Evolutionary conservation across 2,329 filamentous ascomycete genomes (phyloP).

Genomic region (Fusarium foetens): DNA sequence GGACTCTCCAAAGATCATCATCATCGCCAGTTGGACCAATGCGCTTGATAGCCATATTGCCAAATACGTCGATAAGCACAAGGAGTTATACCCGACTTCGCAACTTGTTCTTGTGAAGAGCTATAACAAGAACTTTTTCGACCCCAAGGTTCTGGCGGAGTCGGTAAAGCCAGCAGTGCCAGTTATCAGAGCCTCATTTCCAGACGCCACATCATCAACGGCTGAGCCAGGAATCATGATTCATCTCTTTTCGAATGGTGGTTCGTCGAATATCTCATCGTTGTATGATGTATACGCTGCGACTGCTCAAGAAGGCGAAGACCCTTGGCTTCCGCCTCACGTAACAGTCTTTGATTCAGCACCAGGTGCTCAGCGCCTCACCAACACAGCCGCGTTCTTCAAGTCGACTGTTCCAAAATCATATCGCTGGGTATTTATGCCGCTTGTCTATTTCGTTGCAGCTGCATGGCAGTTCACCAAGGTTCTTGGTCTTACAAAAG

Average conservation of each 20-base stretch:
- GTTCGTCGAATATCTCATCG: constrained; percentile 1
- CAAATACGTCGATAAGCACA: constrained; percentile 29
- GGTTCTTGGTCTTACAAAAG: neutral
- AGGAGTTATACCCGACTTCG: neutral
- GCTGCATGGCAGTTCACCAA: neutral
- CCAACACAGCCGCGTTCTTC: neutral
- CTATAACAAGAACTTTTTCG: constrained; percentile 5
- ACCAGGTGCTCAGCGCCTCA: neutral
- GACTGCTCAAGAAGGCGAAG: neutral
- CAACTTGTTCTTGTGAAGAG: constrained; percentile 13
- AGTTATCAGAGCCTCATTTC: neutral
- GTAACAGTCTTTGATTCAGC: constrained; percentile 20
- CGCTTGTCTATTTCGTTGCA: neutral
- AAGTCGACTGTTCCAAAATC: neutral
- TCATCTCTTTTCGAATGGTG: constrained; percentile 22
- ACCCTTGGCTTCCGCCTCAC: constrained; percentile 3
- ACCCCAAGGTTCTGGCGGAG: neutral
- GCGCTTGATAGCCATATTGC: constrained; percentile 16
- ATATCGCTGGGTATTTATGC: neutral
- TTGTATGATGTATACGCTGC: constrained; percentile 5
- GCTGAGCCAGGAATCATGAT: neutral
- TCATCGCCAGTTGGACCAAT: constrained; percentile 27
- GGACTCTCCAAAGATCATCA: constrained; percentile 14
- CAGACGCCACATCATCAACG: neutral
- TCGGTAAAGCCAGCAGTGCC: neutral